A percentile compares a stretch with the other conserved stretches of the same genome.
Conservation (phyloP, 176 grass and related monocot species). For the Typha latifolia region DNA sequence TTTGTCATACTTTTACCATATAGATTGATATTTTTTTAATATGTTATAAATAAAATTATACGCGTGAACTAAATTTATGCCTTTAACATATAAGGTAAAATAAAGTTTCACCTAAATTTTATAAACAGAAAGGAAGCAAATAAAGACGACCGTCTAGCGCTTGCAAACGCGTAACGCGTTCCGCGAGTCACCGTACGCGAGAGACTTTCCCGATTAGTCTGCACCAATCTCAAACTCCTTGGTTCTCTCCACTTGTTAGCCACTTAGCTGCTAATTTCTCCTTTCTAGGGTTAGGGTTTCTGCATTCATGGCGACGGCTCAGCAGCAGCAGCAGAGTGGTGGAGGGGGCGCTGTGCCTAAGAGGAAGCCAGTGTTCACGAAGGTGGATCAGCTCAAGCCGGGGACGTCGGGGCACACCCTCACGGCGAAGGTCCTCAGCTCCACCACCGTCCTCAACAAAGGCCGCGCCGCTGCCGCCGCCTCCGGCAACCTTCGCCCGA, state of each 20-base stretch:
- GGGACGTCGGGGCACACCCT: constrained; percentile 36
- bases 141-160: too few species aligned
- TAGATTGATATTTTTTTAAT: too few species aligned
- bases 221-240: background rate
- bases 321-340: background rate
- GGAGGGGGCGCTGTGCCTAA: background rate
- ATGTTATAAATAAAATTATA: too few species aligned
- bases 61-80: too few species aligned
- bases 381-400: constrained; percentile 23
- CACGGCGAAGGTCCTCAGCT: constrained; percentile 27
- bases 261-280: background rate
- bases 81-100: too few species aligned
- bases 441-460: constrained; percentile 40
- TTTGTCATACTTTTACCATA: too few species aligned
- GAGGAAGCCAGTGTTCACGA: constrained; percentile 54
- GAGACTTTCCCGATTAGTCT: background rate
- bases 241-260: background rate
- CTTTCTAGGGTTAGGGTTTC: background rate
- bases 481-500: constrained; percentile 4
- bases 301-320: background rate
- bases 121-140: too few species aligned
- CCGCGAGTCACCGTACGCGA: too few species aligned
- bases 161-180: too few species aligned
- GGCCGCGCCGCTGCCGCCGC: background rate
- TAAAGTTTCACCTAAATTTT: too few species aligned